Conservation (phyloP, 2,329 filamentous ascomycete species). For the Cercospora janseana region DNA sequence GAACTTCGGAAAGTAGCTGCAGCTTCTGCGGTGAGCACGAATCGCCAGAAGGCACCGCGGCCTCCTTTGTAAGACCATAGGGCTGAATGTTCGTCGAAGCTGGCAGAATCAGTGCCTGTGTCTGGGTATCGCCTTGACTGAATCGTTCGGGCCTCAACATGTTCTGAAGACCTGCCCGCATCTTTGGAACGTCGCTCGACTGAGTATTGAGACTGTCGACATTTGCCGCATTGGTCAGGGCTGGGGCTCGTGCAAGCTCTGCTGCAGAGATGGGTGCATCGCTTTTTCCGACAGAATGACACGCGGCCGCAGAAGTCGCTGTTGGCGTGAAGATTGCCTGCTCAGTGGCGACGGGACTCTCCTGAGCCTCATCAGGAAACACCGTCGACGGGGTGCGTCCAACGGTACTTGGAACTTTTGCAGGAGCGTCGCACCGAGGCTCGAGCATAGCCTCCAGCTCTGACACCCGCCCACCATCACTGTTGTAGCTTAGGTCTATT, state of each 20-base stretch:
- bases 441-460: slow-evolving; percentile 5
- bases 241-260: not conserved
- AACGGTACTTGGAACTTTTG: slow-evolving; percentile 9
- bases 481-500: slow-evolving; percentile 14
- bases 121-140: slow-evolving; percentile 38
- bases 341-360: slow-evolving; percentile 3
- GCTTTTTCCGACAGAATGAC: not conserved
- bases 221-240: not conserved
- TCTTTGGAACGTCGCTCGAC: slow-evolving; percentile 26
- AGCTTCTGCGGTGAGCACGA: slow-evolving; percentile 7
- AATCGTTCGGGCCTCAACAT: slow-evolving; percentile 34
- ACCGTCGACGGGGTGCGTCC: slow-evolving; percentile 15
- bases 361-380: not conserved
- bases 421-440: not conserved
- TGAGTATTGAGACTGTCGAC: slow-evolving; percentile 25
- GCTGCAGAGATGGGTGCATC: not conserved
- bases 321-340: slow-evolving; percentile 4
- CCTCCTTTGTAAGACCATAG: slow-evolving; percentile 2
- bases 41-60: not conserved
- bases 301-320: slow-evolving; percentile 8
- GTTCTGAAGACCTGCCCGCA: slow-evolving; percentile 28
- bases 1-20: slow-evolving; percentile 18
- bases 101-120: slow-evolving; percentile 18
- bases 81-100: not conserved
- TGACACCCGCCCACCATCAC: not conserved